Base-by-base conservation (phyloP, 345 rosid species). In the Triadica sebifera region DNA sequence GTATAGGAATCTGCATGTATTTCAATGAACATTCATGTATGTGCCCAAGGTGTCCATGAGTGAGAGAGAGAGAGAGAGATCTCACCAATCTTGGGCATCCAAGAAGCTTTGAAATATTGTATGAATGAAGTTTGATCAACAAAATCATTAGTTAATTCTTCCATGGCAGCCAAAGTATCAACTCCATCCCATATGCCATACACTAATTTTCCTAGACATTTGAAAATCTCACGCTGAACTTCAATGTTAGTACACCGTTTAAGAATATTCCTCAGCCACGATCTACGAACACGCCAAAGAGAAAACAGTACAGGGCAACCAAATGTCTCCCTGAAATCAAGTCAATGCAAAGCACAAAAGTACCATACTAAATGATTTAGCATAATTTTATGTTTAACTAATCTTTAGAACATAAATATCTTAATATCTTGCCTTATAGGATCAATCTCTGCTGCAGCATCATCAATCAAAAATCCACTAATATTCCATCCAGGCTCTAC, bases 41-140 rank as follows among this genome's bases (percentile, higher is more conserved):
- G 73, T 22, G 39, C 8, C 13, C 12, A 19, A 51, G 17, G 4
- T 19, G 52, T 22, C 45, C 50, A 46, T 0, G 73, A 52, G 22
- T 3, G 8, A 22, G 39, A 39, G 58, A 63, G 51, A 64, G 65
- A 74, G 67, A 78, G 34, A 79, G 74, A 73, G 63, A 12, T 22
- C 88, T 83, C 77, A 95, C 99, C 97, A 65, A 93, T 89, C 87
- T 93, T 93, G 71, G 99, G 99, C 60, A 93, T 71, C 98, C 99
- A 95, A 70, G 87, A 79, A 19, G 90, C 86, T 77, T 77, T 91
- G 81, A 91, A 93, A 81, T 91, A 95, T 72, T 86, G 87, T 73
- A 93, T 80, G 80, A 95, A 93, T 72, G 85, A 72, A 15, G 90
- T 86, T 76, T 95, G 94, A 87, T 93, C 93, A 71, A 83, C 85